A percentile compares a stretch with the other conserved stretches of the same genome.
These are phyloP conservation scores for Sarocladiaceae sp. DNA, from an alignment of 2,329 filamentous ascomycete species.

Conservation along the genomic window DNA sequence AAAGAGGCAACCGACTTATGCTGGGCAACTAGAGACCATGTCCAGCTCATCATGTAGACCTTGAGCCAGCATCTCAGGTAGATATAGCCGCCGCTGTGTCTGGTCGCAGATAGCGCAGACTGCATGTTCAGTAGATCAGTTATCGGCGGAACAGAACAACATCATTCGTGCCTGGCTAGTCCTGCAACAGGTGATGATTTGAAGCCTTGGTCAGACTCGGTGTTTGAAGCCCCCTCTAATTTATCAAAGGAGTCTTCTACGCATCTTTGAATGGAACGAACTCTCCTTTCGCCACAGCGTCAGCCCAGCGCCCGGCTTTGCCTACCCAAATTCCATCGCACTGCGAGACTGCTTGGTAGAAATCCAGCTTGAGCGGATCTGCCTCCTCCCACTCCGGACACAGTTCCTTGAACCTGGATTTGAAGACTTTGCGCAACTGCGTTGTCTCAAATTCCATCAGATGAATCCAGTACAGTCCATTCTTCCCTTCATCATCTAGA, in stretches of 20 bases:
- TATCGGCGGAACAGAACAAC: not conserved
- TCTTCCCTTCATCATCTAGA: slow-evolving; percentile 34
- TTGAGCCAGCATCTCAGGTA: no score
- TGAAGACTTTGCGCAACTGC: slow-evolving; percentile 26
- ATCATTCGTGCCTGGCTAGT: not conserved
- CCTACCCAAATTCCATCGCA: slow-evolving; percentile 12
- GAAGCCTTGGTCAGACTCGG: no score
- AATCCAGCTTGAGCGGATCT: slow-evolving; percentile 25
- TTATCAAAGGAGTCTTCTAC: not conserved
- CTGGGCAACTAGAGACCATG: no score
- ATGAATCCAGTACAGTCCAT: slow-evolving; percentile 35
- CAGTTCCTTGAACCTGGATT: slow-evolving; percentile 23
- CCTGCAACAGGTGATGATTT: not conserved
- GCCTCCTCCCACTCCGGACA: slow-evolving; percentile 27
- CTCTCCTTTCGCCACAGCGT: slow-evolving; percentile 12
- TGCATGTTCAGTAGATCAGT: no score
- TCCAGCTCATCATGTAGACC: no score
- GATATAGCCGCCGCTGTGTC: no score
- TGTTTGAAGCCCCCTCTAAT: not conserved
- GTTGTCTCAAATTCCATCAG: slow-evolving; percentile 36
- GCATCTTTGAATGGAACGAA: slow-evolving; percentile 10
- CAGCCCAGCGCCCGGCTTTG: slow-evolving; percentile 11
- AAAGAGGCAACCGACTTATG: no score
- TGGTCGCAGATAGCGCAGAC: no score
- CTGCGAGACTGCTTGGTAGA: slow-evolving; percentile 18